Percentiles rank a stretch among this genome's conserved stretches.
These are phyloP conservation scores for Cordyceps tenuipes DNA, from an alignment of 2,329 filamentous ascomycete genomes.

Conservation along the genomic window DNA sequence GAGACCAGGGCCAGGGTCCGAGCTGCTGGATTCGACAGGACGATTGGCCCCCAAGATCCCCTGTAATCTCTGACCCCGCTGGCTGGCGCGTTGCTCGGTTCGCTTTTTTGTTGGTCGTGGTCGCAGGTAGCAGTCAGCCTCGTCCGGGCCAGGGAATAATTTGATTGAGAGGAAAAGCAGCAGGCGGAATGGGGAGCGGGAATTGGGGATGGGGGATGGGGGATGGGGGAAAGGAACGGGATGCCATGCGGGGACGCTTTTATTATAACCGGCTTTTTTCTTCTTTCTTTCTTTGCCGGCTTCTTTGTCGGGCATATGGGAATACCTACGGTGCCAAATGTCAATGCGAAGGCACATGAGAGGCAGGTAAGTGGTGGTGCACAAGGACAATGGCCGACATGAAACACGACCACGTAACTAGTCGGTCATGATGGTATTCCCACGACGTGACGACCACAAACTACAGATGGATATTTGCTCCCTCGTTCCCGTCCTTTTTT, in stretches of 20 bases:
- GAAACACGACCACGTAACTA: neutral
- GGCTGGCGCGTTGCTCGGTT: neutral
- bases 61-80: slow-evolving; percentile 9
- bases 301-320: neutral
- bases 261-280: neutral
- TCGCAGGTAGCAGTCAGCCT: neutral
- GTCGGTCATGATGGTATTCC: neutral
- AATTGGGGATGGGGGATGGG: neutral
- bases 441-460: neutral
- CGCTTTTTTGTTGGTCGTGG: neutral
- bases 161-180: neutral
- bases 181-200: neutral
- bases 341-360: neutral
- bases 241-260: neutral
- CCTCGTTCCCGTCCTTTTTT: neutral
- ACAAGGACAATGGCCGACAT: neutral
- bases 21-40: neutral
- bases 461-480: neutral
- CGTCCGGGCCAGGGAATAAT: neutral
- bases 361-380: no score
- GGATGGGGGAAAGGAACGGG: neutral
- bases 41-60: slow-evolving; percentile 6
- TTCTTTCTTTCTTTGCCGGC: neutral
- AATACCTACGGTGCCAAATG: neutral
- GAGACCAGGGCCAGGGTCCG: neutral